Conservation (phyloP, 2,329 filamentous ascomycete species). For the Apiospora saccharicola region DNA sequence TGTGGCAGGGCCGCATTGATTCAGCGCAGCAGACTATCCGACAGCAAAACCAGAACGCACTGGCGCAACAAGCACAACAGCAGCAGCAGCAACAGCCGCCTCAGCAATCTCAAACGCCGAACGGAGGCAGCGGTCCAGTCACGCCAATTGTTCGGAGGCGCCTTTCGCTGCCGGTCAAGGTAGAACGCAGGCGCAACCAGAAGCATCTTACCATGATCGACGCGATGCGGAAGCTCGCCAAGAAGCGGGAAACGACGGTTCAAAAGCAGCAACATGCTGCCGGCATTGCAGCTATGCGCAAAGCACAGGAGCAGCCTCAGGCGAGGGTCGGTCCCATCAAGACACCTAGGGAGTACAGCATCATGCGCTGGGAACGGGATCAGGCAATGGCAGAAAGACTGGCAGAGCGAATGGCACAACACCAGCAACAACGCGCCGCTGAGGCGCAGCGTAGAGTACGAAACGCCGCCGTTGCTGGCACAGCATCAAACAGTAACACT, state of each 20-base stretch:
- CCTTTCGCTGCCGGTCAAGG: slow-evolving; percentile 80
- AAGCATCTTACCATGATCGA: slow-evolving; percentile 90
- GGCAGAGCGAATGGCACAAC: slow-evolving; percentile 65
- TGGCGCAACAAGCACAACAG: slow-evolving; percentile 43
- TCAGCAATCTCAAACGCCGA: slow-evolving; percentile 40
- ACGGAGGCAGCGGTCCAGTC: slow-evolving; percentile 46
- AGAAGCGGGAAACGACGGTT: slow-evolving; percentile 85
- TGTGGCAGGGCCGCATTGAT: slow-evolving; percentile 68
- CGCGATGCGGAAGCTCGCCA: slow-evolving; percentile 92
- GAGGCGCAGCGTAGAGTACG: slow-evolving; percentile 62
- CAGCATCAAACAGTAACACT: slow-evolving; percentile 34
- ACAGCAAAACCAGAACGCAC: slow-evolving; percentile 60
- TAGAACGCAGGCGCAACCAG: slow-evolving; percentile 86
- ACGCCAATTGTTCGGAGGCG: slow-evolving; percentile 66
- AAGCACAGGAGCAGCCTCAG: slow-evolving; percentile 71
- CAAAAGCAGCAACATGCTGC: slow-evolving; percentile 89
- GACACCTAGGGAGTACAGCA: slow-evolving; percentile 90
- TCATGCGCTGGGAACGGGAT: slow-evolving; percentile 87
- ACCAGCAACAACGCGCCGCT: slow-evolving; percentile 65
- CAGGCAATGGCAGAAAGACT: slow-evolving; percentile 68
- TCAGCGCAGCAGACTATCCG: slow-evolving; percentile 62
- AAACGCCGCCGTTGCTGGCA: slow-evolving; percentile 33
- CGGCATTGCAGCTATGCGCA: slow-evolving; percentile 80
- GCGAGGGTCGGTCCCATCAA: slow-evolving; percentile 61
- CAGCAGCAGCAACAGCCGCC: slow-evolving; percentile 36